These are phyloP conservation scores for Coemansia sp. DNA, from an alignment of 192 early-diverging fungal species.

Conservation along the genomic window DNA sequence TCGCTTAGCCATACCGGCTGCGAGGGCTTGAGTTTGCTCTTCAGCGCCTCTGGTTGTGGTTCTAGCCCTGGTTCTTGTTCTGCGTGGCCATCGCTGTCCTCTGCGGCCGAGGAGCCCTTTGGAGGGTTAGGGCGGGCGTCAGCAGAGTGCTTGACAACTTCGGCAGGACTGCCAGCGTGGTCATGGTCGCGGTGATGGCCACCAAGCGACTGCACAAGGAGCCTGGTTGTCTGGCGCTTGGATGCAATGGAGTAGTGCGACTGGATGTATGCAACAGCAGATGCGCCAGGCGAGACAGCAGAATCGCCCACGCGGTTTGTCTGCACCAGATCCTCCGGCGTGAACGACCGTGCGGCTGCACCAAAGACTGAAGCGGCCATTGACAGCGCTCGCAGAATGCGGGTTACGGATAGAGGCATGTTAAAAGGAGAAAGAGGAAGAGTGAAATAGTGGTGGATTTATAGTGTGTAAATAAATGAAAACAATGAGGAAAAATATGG, in stretches of 20 bases:
- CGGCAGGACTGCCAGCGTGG: neutral
- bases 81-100: neutral
- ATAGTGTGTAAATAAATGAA: slow-evolving; percentile 1
- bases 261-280: slow-evolving; percentile 58
- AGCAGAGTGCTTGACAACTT: slow-evolving; percentile 16
- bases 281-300: slow-evolving; percentile 57
- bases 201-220: slow-evolving; percentile 34
- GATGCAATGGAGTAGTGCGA: slow-evolving; percentile 63
- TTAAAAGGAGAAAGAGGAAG: neutral
- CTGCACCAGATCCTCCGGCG: slow-evolving; percentile 64
- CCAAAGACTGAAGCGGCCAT: slow-evolving; percentile 23
- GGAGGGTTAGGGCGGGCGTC: slow-evolving; percentile 40
- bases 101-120: neutral
- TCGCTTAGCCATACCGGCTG: slow-evolving; percentile 52
- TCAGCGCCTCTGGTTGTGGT: neutral
- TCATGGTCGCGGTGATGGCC: slow-evolving; percentile 6
- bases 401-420: slow-evolving; percentile 6
- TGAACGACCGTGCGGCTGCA: slow-evolving; percentile 48
- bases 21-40: slow-evolving; percentile 32
- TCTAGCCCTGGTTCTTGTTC: neutral
- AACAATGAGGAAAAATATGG: neutral
- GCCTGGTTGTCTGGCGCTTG: slow-evolving; percentile 57
- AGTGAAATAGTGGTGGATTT: neutral
- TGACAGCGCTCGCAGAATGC: slow-evolving; percentile 22
- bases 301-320: slow-evolving; percentile 60